Conservation (phyloP, 495 filamentous ascomycete genomes). For the Tricharina praecox region DNA sequence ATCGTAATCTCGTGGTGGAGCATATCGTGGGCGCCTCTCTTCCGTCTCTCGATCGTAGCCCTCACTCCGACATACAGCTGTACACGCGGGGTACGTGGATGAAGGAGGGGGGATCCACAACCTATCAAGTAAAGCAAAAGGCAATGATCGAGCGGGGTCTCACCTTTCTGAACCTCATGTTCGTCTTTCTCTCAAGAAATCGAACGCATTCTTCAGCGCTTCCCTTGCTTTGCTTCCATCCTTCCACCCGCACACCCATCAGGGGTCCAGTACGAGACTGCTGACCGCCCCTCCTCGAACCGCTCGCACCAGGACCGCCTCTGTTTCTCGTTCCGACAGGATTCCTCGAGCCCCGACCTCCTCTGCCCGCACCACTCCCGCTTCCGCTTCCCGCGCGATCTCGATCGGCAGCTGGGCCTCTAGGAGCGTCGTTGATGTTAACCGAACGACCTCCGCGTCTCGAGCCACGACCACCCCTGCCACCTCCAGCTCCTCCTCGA, state of each 20-base stretch:
- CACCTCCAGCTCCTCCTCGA: constrained; percentile 28
- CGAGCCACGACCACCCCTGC: constrained; percentile 14
- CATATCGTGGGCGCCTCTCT: constrained; percentile 3
- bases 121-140: constrained; percentile 2
- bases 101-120: not conserved
- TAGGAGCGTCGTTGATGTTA: constrained; percentile 11
- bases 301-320: too few species aligned
- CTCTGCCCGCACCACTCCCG: constrained; percentile 8
- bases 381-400: constrained; percentile 9
- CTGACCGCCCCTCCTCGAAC: not conserved
- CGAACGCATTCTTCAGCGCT: constrained; percentile 50
- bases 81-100: constrained; percentile 2
- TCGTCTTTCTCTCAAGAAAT: constrained; percentile 71
- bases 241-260: constrained; percentile 28
- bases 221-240: constrained; percentile 64
- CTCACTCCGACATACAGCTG: not conserved
- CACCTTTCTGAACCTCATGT: constrained; percentile 71
- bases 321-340: constrained; percentile 13
- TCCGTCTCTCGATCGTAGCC: constrained; percentile 3
- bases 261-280: not conserved
- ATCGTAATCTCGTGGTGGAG: constrained; percentile 1
- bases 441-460: constrained; percentile 26
- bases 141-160: constrained; percentile 21
- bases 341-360: constrained; percentile 7
- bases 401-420: constrained; percentile 17